Evolutionary conservation across 2,329 filamentous ascomycete genomes (phyloP), one percentile per base, ranked within the genome.

Genomic region (Sclerotinia glacialis): DNA sequence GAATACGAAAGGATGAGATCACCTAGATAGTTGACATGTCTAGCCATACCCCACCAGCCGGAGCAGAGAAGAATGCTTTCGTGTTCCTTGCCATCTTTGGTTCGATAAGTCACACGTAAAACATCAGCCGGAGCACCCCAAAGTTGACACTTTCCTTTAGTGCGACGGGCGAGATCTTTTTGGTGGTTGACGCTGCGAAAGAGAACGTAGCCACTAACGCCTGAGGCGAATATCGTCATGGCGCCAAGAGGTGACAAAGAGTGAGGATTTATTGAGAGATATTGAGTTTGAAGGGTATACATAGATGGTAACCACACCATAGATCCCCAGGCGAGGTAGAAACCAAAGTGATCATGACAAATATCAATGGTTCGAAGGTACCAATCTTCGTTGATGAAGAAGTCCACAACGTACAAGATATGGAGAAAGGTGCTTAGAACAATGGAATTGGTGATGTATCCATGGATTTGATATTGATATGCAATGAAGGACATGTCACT

Each of bases 361-460:
- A 80, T 80, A 61, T 80, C 78, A 28, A 80, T 78, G 21, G 79
- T 80, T 34, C 77, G 74, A 50, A 81, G 73, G 67, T 82, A 82
- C 81, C 81, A 83, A 16, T 78, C 77, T 69, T 83, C 81, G 9
- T 83, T 82, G 58, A 79, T 72, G 60, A 83, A 83, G 66, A 83
- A 83, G 56, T 83, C 81, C 0, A 82, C 69, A 9, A 82, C 78
- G 61, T 83, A 83, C 9, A 81, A 70, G 0, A 74, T 71, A 67
- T 83, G 81, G 1, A 83, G 75, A 42, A 80, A 74, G 8, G 78
- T 78, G 11, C 80, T 77, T 11, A 83, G 74, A 1, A 83, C 70
- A 18, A 83, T 76, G 2, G 78, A 78, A 42, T 78, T 78, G 16
- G 76, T 78, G 61, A 81, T 72, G n/a, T 75, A 77, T 21, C 78